Evolutionary conservation across 495 filamentous ascomycete genomes (phyloP).

Genomic region (Lasiosphaeria miniovina): DNA sequence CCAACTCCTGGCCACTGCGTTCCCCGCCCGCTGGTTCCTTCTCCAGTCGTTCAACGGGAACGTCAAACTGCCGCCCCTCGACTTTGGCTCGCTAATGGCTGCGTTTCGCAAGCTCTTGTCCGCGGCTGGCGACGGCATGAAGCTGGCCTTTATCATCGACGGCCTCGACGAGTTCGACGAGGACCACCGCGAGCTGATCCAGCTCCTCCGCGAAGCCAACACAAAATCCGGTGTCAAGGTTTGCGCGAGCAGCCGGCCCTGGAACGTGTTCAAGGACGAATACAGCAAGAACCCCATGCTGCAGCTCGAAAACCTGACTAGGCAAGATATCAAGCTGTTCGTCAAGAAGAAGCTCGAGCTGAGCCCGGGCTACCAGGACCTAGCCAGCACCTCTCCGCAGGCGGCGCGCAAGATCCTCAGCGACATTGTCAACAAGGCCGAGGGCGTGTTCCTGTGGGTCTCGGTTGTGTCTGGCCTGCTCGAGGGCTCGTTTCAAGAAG

Average conservation of each 20-base stretch:
- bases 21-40: not conserved
- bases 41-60: not conserved
- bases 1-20: slow-evolving; percentile 1
- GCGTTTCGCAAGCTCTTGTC: not conserved
- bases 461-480: slow-evolving; percentile 2
- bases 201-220: not conserved
- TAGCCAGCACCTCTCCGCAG: not conserved
- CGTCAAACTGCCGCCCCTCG: not conserved
- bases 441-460: slow-evolving; percentile 18
- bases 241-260: slow-evolving; percentile 13
- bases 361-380: not conserved
- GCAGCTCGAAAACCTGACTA: slow-evolving; percentile 8
- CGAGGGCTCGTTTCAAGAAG: not conserved
- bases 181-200: not conserved
- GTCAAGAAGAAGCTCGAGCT: not conserved
- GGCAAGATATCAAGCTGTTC: slow-evolving; percentile 6
- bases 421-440: not conserved
- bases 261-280: slow-evolving; percentile 11
- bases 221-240: slow-evolving; percentile 3
- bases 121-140: not conserved
- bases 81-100: not conserved
- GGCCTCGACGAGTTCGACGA: slow-evolving; percentile 17
- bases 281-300: slow-evolving; percentile 1
- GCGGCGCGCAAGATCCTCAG: not conserved
- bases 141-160: slow-evolving; percentile 9